Percentiles rank a stretch among this genome's conserved stretches.
Conservation (phyloP, 192 early-diverging fungal species). For the Umbelopsis sp. region DNA sequence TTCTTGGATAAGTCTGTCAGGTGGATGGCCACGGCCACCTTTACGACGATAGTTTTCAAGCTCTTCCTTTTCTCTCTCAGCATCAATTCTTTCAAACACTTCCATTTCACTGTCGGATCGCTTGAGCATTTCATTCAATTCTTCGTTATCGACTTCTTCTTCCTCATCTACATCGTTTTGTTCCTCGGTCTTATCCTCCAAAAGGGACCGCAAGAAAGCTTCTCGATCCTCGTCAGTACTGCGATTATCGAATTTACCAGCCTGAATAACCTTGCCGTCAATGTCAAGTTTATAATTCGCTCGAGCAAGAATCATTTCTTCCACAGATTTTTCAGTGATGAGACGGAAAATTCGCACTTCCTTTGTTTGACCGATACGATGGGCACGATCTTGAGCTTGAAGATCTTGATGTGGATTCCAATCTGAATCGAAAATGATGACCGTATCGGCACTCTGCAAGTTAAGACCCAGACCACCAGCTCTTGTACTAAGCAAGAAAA, state of each 20-base stretch:
- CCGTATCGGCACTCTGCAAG: conserved; percentile 96
- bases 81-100: conserved; percentile 78
- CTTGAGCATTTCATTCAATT: conserved; percentile 93
- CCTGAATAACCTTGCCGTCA: conserved; percentile 98
- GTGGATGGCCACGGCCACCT: conserved; percentile 60
- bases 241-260: conserved; percentile 98
- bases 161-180: conserved; percentile 69
- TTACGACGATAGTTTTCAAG: conserved; percentile 50
- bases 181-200: conserved; percentile 86
- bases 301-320: conserved; percentile 90
- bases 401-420: conserved; percentile 99
- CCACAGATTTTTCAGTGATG: conserved; percentile 89
- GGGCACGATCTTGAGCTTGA: conserved; percentile 99
- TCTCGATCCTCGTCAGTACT: conserved; percentile 94
- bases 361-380: conserved; percentile 99
- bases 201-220: conserved; percentile 80
- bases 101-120: conserved; percentile 79
- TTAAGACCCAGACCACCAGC: conserved; percentile 97
- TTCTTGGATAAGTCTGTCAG: conserved; percentile 84
- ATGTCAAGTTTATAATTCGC: conserved; percentile 96
- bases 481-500: conserved; percentile 93
- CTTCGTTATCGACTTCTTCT: conserved; percentile 78
- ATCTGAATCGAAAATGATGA: conserved; percentile 98
- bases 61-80: conserved; percentile 62
- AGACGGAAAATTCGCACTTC: conserved; percentile 95